Conservation (phyloP, 305 asterid genomes). For the Fraxinus baroniana region DNA sequence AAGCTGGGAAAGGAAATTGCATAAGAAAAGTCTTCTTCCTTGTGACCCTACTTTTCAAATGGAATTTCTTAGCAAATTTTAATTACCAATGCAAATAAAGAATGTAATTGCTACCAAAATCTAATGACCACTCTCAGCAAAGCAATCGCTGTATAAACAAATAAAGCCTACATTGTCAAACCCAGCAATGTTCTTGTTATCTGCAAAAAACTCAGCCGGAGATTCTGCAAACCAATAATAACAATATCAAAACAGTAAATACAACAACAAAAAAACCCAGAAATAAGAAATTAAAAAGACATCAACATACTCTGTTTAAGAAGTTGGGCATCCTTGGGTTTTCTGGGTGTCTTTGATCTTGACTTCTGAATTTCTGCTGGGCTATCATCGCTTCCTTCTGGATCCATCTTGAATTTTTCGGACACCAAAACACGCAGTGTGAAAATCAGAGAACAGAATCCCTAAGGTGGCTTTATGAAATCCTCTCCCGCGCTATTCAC, state of each 20-base stretch:
- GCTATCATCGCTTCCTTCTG: constrained; percentile 53
- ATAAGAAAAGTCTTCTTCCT: background rate
- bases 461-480: background rate
- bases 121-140: background rate
- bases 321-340: constrained; percentile 58
- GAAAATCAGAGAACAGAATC: background rate
- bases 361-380: constrained; percentile 43
- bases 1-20: background rate
- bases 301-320: constrained; percentile 69
- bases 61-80: background rate
- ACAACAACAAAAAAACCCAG: background rate
- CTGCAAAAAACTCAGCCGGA: constrained; percentile 93
- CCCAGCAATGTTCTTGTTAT: constrained; percentile 89
- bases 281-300: background rate
- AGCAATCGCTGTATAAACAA: background rate
- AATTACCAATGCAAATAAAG: background rate
- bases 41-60: background rate
- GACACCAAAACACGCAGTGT: background rate
- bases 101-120: background rate
- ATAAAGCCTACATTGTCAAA: constrained; percentile 74
- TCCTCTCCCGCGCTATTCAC: constrained; percentile 17
- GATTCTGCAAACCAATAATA: constrained; percentile 54
- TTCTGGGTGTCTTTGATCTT: constrained; percentile 55
- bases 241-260: constrained; percentile 3
- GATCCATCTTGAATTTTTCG: constrained; percentile 38